phyloP scores from a whole-genome alignment of 805 yeast genomes.

The Sugiyamaella chiloensis region DNA sequence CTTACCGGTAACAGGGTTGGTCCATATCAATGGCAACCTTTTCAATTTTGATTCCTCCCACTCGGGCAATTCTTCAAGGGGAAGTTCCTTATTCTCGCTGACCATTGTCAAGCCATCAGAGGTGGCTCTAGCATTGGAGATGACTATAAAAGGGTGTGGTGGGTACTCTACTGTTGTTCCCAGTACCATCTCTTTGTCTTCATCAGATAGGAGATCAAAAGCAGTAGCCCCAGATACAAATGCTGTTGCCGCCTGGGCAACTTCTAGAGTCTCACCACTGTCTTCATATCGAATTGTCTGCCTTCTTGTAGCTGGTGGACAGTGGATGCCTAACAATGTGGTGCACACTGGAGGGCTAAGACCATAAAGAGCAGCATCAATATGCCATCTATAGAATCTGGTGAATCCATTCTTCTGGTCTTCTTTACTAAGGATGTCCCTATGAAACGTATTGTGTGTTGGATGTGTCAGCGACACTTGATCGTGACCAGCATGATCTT shows the following conservation, averaged over 20 bases:
- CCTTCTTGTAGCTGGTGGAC: constrained; percentile 60
- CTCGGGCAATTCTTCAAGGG: constrained; percentile 66
- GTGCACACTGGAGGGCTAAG: constrained; percentile 85
- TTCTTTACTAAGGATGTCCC: constrained; percentile 57
- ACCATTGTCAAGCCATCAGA: constrained; percentile 85
- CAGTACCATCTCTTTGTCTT: constrained; percentile 71
- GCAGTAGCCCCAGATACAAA: constrained; percentile 84
- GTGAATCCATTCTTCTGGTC: constrained; percentile 63
- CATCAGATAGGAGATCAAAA: constrained; percentile 59
- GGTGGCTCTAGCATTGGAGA: constrained; percentile 76
- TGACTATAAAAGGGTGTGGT: constrained; percentile 88
- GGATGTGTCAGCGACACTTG: constrained; percentile 72
- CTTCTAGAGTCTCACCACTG: constrained; percentile 57
- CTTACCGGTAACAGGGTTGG: constrained; percentile 79
- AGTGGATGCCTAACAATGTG: constrained; percentile 76
- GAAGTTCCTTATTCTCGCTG: constrained; percentile 68
- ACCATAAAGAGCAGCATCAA: constrained; percentile 84
- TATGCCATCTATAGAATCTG: constrained; percentile 90
- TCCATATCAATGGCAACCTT: constrained; percentile 84
- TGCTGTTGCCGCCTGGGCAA: constrained; percentile 85
- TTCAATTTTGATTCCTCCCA: constrained; percentile 82
- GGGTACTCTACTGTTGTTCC: constrained; percentile 83
- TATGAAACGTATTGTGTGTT: constrained; percentile 78
- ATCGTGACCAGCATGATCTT: constrained; percentile 56
- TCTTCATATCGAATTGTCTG: constrained; percentile 64